Evolutionary conservation across 2,329 filamentous ascomycete species (phyloP).

Genomic region (Bimuria novae-zelandiae): DNA sequence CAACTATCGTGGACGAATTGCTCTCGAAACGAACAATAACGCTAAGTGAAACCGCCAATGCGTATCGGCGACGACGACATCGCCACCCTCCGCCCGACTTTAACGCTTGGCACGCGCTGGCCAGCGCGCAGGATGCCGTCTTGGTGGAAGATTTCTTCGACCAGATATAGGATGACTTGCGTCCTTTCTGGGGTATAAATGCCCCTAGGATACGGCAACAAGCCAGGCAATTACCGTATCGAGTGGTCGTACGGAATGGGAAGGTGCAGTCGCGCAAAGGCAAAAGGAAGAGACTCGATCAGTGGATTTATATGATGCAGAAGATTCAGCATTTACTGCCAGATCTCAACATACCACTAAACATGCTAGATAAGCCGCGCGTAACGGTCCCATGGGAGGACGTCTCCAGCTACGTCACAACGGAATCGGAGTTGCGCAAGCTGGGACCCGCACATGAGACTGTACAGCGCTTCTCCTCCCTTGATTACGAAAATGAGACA

Average conservation of each 20-base stretch:
- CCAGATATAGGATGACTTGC: slow-evolving; percentile 56
- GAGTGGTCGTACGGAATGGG: slow-evolving; percentile 49
- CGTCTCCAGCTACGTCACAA: slow-evolving; percentile 46
- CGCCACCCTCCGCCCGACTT: slow-evolving; percentile 58
- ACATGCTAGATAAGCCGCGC: slow-evolving; percentile 56
- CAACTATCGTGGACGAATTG: slow-evolving; percentile 34
- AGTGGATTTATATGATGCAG: slow-evolving; percentile 49
- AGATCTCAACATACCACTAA: slow-evolving; percentile 54
- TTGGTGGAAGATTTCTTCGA: slow-evolving; percentile 58
- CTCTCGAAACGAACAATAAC: slow-evolving; percentile 44
- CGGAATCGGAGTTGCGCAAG: slow-evolving; percentile 34
- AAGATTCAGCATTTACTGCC: slow-evolving; percentile 47
- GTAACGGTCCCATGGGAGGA: slow-evolving; percentile 55
- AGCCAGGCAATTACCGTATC: slow-evolving; percentile 44
- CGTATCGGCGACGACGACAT: slow-evolving; percentile 51
- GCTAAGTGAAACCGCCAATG: slow-evolving; percentile 45
- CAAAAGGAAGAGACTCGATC: slow-evolving; percentile 45
- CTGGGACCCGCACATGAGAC: slow-evolving; percentile 35
- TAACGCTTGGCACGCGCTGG: slow-evolving; percentile 54
- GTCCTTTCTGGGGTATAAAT: slow-evolving; percentile 55
- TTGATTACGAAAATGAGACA: slow-evolving; percentile 31
- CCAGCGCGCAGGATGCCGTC: slow-evolving; percentile 47
- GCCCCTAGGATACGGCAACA: slow-evolving; percentile 49
- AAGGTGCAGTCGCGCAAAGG: slow-evolving; percentile 36
- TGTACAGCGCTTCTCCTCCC: slow-evolving; percentile 13